These are phyloP conservation scores for Tripterygium wilfordii DNA, from an alignment of 177 flowering plant species.

Conservation along the genomic window DNA sequence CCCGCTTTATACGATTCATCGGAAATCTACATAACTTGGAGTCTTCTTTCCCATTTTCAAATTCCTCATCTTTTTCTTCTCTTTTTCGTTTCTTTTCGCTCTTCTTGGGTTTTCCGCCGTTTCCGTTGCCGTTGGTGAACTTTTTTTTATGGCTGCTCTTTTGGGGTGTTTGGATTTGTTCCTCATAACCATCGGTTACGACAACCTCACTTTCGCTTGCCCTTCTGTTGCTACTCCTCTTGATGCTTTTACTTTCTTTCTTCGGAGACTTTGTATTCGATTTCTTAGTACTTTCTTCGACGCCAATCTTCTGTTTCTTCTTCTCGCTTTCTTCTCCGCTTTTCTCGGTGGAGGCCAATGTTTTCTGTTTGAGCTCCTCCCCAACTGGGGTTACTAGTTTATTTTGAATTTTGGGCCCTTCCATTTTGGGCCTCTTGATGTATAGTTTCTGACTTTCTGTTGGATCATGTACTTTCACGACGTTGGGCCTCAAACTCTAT, in stretches of 20 bases:
- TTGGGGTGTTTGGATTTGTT: no score
- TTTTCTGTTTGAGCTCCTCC: no score
- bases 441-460: no score
- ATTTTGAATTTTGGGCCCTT: no score
- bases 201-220: not conserved
- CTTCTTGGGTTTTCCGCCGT: constrained; percentile 11
- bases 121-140: not conserved
- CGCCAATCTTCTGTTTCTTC: constrained; percentile 1
- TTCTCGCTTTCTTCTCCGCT: not conserved
- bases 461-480: no score
- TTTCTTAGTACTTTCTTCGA: not conserved
- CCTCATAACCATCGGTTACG: not conserved
- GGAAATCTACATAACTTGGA: constrained; percentile 33
- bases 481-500: no score
- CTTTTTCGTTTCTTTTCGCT: constrained; percentile 7
- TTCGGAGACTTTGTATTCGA: not conserved
- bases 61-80: constrained; percentile 16
- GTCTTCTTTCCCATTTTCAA: constrained; percentile 5
- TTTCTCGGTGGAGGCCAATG: constrained; percentile 17
- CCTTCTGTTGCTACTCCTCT: constrained; percentile 7
- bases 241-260: not conserved
- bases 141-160: constrained; percentile 11
- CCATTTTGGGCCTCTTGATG: no score
- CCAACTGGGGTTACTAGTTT: no score
- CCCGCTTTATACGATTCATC: constrained; percentile 37